Conservation (phyloP, 305 asterid genomes). For the Caryopteris hybrid region DNA sequence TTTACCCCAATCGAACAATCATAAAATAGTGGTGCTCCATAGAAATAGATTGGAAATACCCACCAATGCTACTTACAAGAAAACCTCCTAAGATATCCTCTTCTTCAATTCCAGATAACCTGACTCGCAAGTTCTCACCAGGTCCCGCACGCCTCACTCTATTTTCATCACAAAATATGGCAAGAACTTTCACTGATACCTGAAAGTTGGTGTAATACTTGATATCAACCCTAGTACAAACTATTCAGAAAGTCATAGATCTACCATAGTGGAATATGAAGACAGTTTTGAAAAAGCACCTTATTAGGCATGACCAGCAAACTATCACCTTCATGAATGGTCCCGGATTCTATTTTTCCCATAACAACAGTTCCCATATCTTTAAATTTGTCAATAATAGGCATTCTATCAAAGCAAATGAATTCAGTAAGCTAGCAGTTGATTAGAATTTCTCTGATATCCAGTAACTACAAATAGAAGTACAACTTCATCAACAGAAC, state of each 20-base stretch:
- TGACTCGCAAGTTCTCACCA: slow-evolving; percentile 92
- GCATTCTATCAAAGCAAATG: slow-evolving; percentile 76
- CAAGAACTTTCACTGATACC: slow-evolving; percentile 86
- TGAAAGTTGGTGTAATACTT: slow-evolving; percentile 24
- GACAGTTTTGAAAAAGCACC: slow-evolving; percentile 62
- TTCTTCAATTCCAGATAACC: slow-evolving; percentile 91
- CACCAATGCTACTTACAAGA: slow-evolving; percentile 73
- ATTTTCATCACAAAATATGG: slow-evolving; percentile 74
- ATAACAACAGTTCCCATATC: slow-evolving; percentile 99
- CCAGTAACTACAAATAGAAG: no score
- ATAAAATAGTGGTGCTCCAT: no score
- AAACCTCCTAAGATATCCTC: slow-evolving; percentile 85
- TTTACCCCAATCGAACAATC: no score
- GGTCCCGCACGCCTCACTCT: slow-evolving; percentile 82
- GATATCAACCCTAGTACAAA: slow-evolving; percentile 2
- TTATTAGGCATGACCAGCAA: slow-evolving; percentile 94
- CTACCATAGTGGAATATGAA: no score
- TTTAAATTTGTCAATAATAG: slow-evolving; percentile 90
- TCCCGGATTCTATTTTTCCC: slow-evolving; percentile 98
- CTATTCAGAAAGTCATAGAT: background rate
- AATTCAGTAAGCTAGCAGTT: no score
- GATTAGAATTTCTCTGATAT: no score
- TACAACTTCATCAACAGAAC: no score
- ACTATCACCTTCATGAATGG: slow-evolving; percentile 80
- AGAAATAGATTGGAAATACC: no score